Conservation (phyloP, 225 moss, liverwort and hornwort species). For the Physcomitrium patens region DNA sequence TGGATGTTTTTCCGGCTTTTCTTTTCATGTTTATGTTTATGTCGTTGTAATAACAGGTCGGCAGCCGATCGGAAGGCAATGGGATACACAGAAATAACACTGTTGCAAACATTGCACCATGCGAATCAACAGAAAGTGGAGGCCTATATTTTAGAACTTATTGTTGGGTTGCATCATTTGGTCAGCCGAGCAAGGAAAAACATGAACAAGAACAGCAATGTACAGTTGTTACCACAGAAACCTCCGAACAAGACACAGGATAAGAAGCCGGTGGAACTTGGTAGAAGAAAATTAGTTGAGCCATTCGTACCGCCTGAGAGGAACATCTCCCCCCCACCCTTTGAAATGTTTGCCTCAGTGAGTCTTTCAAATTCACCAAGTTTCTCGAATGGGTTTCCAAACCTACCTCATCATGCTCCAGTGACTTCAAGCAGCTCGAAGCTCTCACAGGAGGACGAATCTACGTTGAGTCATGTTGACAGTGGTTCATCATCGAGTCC, state of each 20-base stretch:
- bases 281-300: constrained; percentile 29
- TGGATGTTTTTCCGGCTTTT: not conserved
- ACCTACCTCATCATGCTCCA: constrained; percentile 21
- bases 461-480: constrained; percentile 40
- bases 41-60: constrained; percentile 40
- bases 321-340: constrained; percentile 51
- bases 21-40: not conserved
- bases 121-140: constrained; percentile 73
- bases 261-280: not conserved
- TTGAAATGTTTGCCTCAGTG: constrained; percentile 39
- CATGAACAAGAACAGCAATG: constrained; percentile 38
- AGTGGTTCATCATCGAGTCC: constrained; percentile 30
- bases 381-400: not conserved
- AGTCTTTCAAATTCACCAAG: constrained; percentile 26
- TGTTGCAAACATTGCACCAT: constrained; percentile 76
- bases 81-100: constrained; percentile 64
- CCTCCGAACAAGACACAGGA: constrained; percentile 18
- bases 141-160: constrained; percentile 66
- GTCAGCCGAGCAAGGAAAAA: constrained; percentile 59
- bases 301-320: constrained; percentile 47
- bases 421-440: constrained; percentile 20
- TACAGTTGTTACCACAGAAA: constrained; percentile 41
- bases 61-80: constrained; percentile 58
- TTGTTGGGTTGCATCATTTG: constrained; percentile 70
- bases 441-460: constrained; percentile 47